phyloP scores from a whole-genome alignment of 768 basidiomycete species.

The Podaxis sp. region DNA sequence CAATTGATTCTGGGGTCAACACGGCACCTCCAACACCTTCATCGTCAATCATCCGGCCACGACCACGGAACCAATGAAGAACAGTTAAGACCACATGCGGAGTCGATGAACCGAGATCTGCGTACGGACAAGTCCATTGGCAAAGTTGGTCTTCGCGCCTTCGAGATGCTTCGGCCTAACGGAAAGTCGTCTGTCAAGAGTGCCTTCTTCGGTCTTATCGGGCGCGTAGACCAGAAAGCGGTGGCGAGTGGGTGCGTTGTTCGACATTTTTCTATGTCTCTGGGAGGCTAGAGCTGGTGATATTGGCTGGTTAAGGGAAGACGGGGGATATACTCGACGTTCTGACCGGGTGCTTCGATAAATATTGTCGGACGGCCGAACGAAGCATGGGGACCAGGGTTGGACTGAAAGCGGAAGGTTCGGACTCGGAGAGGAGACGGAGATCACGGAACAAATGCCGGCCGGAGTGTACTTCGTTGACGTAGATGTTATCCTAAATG shows the following conservation, averaged over 20 bases:
- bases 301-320: not conserved
- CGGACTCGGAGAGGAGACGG: not conserved
- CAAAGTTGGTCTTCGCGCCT: conserved; percentile 37
- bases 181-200: conserved; percentile 52
- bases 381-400: not conserved
- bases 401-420: not conserved
- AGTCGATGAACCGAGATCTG: conserved; percentile 3
- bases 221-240: conserved; percentile 59
- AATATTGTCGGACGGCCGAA: not conserved
- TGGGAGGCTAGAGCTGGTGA: not conserved
- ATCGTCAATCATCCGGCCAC: not conserved
- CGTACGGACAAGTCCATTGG: conserved; percentile 52
- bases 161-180: conserved; percentile 54
- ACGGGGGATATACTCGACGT: not conserved
- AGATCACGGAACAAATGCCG: not conserved
- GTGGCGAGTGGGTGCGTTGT: conserved; percentile 18
- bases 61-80: not conserved
- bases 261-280: conserved; percentile 10
- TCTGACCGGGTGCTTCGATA: not conserved
- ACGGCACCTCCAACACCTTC: conserved; percentile 59
- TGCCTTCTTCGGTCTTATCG: conserved; percentile 59
- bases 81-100: not conserved
- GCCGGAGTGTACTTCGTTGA: not conserved
- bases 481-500: not conserved
- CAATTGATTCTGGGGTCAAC: conserved; percentile 56